Percentiles rank a stretch among this genome's conserved stretches.
These are phyloP conservation scores for Apiospora malaysiana DNA, from an alignment of 2,329 filamentous ascomycete genomes.

Conservation along the genomic window DNA sequence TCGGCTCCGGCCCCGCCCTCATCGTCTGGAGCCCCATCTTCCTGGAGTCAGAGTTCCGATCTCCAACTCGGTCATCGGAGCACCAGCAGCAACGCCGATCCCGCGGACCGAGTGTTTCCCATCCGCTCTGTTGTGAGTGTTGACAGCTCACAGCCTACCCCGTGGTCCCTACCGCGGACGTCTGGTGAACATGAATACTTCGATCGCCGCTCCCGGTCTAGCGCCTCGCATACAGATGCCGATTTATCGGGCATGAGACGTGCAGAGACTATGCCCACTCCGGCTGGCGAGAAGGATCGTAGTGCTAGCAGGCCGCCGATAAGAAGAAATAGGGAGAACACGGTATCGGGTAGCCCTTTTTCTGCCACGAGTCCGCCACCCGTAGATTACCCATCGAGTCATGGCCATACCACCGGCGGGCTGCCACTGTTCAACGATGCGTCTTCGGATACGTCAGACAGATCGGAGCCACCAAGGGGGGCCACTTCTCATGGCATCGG, in stretches of 20 bases:
- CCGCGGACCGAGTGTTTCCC: slow-evolving; percentile 73
- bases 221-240: slow-evolving; percentile 27
- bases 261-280: slow-evolving; percentile 27
- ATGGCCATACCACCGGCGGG: not conserved
- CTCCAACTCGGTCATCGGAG: slow-evolving; percentile 43
- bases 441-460: slow-evolving; percentile 34
- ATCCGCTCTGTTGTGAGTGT: slow-evolving; percentile 80
- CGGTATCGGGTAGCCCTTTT: slow-evolving; percentile 24
- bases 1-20: slow-evolving; percentile 17
- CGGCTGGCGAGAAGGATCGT: slow-evolving; percentile 21
- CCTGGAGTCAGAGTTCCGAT: slow-evolving; percentile 51
- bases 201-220: slow-evolving; percentile 33
- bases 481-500: not conserved
- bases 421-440: slow-evolving; percentile 34
- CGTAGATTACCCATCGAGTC: slow-evolving; percentile 7
- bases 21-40: slow-evolving; percentile 47
- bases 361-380: slow-evolving; percentile 27
- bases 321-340: slow-evolving; percentile 27
- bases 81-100: slow-evolving; percentile 40
- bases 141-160: slow-evolving; percentile 53
- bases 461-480: slow-evolving; percentile 17
- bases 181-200: slow-evolving; percentile 47
- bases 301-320: not conserved
- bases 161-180: slow-evolving; percentile 39
- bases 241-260: slow-evolving; percentile 24